Evolutionary conservation across 1,139 yeast species (phyloP), one percentile per base, ranked within the genome.

Genomic region (Saccharomyces hybrid): DNA sequence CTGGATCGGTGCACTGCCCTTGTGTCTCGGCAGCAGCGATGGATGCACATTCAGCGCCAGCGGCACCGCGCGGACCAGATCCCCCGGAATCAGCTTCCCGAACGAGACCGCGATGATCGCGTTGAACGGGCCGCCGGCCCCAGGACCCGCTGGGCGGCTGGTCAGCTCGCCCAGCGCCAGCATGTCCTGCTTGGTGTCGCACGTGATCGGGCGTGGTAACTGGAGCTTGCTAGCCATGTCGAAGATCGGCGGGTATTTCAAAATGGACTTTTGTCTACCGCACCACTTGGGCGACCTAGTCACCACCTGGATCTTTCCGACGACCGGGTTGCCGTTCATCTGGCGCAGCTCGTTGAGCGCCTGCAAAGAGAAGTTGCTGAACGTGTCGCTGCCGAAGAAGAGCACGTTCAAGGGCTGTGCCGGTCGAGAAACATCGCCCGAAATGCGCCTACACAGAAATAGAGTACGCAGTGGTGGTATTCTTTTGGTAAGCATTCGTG

Each of bases 1-100:
- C 60, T 93, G 98, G 5, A 95, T 73, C 0, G 99, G 99, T 2
- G 97, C 86, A 0, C 98, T 83, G 0, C 99, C 99, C 1, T 91
- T 79, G 64, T 88, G 83, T 52, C 72, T 74, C 0, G 99, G 99
- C 11, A 93, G 75, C 14, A 91, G 70, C 0, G 97, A 89, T 0
- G 99, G 99, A 67, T 93, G 99, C 0, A 93, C 91, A 66, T 93
- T 93, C 26, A 93, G 66, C 0, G 97, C 95, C 64, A 71, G 81
- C 8, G 71, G 69, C 47, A 85, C 72, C 0, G 66, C 49, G 0
- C 65, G 53, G 2, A 93, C 69, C 59, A 89, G 82, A 2, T 69
- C 57, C 0, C 72, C 72, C 0, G 98, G 97, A 5, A 93, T 88
- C 50, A 91, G 73, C 52, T 76, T 77, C 0, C 99, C 99, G 66